Conservation (phyloP, 2,329 filamentous ascomycete genomes). For the Teratosphaeria zuluensis region DNA sequence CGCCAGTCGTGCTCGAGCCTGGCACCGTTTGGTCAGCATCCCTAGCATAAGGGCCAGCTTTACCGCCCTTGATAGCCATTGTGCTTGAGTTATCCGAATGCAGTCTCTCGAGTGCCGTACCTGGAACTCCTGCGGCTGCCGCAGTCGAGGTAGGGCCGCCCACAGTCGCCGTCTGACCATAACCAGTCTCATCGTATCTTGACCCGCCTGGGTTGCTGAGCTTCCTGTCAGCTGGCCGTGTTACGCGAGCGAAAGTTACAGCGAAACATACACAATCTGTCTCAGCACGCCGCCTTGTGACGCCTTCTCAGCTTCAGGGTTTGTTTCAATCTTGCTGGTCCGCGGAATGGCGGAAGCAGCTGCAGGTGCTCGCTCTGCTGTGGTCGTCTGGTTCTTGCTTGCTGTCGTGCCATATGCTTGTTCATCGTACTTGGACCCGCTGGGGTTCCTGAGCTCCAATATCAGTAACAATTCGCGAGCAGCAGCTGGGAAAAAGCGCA, state of each 20-base stretch:
- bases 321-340: neutral
- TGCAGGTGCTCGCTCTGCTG: neutral
- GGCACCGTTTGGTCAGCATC: constrained; percentile 6
- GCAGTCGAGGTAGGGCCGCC: neutral
- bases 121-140: neutral
- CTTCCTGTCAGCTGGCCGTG: neutral
- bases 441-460: neutral
- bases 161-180: constrained; percentile 4
- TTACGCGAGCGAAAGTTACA: neutral
- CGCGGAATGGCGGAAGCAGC: neutral
- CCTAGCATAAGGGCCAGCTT: constrained; percentile 6
- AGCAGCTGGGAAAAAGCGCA: neutral
- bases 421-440: neutral
- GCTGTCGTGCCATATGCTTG: neutral
- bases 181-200: constrained; percentile 12
- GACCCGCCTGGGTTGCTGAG: constrained; percentile 9
- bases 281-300: neutral
- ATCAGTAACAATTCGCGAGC: neutral
- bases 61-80: constrained; percentile 6
- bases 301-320: neutral
- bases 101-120: constrained; percentile 1
- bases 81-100: neutral
- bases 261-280: neutral
- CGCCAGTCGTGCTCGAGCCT: constrained; percentile 1
- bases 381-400: neutral